Evolutionary conservation across 106 monocot genomes (phyloP), one percentile per base, ranked within the genome.

Genomic region (Dioscorea alata): DNA sequence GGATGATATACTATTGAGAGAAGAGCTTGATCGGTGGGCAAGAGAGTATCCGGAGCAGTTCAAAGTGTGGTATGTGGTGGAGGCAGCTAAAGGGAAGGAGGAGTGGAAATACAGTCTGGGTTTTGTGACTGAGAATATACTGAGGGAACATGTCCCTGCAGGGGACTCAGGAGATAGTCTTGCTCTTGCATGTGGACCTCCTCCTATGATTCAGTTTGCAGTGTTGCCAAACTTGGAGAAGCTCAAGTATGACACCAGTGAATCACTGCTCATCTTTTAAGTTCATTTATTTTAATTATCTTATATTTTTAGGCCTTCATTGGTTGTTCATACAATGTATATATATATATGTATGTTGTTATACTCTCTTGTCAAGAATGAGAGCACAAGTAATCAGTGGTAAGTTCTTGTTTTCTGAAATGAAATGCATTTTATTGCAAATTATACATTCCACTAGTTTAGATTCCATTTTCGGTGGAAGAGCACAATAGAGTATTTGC

Each of bases 61-160:
- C 12, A 92, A 83, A 73, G 92, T 92, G 33, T 92, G 97, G 97
- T 90, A 99, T 58, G 89, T 99, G 35, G 69, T 92, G 52, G 33
- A 64, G 8, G 59, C 78, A 62, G 75, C 58, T 19, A 82, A 67
- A 73, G 49, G 79, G 23, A 24, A 64, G 52, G 68, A 77, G 61
- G 81, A 65, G 57, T 95, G 95, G 95, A 54, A 50, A 52, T 95
- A 95, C 70, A 82, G 88, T 63, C 69, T 71, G 0, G 96, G 97
- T 31, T 50, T 20, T 19, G 73, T 99, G 66, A 77, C 67, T 3
- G 97, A 99, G 71, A 54, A 52, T 9, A 50, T 87, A 0, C 71
- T 99, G 33, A 76, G 85, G 71, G 87, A 89, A 54, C 82, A 87
- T 19, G 17, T 99, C 23, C 97, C 97, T 0, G 5, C 18, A 13